Base-by-base conservation (phyloP, 1,284 basidiomycete genomes). In the Taiwanofungus camphoratus region DNA sequence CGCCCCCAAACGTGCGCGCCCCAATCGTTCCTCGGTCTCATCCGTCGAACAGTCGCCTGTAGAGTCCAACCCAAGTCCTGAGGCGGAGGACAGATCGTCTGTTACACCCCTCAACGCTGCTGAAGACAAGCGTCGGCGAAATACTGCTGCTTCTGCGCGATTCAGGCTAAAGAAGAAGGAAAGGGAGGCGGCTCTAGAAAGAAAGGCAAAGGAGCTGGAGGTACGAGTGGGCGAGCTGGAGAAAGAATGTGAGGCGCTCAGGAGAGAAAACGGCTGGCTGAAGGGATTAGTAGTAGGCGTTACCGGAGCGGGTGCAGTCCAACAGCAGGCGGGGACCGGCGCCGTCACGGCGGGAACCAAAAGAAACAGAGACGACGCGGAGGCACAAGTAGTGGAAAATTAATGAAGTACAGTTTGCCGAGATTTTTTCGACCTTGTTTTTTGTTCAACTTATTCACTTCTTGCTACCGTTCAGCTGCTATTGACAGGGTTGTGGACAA, bases 81-180 rank as follows among this genome's bases (percentile, higher is more conserved):
- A 63, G 15, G 50, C 53, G 13, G 54, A 61, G 5, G 56, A 69
- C 23, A 62, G 65, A 66, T 52, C 32, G 42, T 59, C 41, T 52
- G 61, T 39, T 1, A 61, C 61, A 8, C 39, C 65, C 1, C 20
- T 74, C 2, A 70, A 69, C 5, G 67, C 80, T 1, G 66, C 83
- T 1, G 92, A 95, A 62, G 92, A 95, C 69, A 99, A 98, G 67
- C 83, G 95, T 29, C 76, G 92, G 48, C 73, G 95, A 36, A 99
- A 99, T 65, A 99, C 95, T 1, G 92, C 92, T 15, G 95, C 95
- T 0, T 92, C 88, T 46, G 94, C 94, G n/a, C 87, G 95, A 12
- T 99, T 99, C 78, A 77, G 95, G 47, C 70, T 94, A 58, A 99
- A 99, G 79, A 99, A 99, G 77, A 99, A 99, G 76, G 92, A 97